Evolutionary conservation across 176 grass and related monocot species (phyloP).

Genomic region (Oryza brachyantha): DNA sequence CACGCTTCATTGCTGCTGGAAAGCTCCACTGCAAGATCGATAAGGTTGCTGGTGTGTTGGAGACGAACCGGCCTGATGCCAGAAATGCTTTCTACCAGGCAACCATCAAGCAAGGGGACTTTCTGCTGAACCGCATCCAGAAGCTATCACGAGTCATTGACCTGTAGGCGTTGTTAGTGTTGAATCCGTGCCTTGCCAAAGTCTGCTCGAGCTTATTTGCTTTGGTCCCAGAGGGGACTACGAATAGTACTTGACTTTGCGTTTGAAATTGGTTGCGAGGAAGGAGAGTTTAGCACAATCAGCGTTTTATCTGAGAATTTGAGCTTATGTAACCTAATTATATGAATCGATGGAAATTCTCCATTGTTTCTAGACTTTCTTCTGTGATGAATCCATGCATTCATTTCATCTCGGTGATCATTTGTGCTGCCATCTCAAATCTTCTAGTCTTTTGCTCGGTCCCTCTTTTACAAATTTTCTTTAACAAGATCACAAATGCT

Average conservation of each 20-base stretch:
- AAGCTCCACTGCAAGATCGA: slow-evolving; percentile 99
- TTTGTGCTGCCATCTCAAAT: background rate
- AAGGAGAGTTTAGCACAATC: background rate
- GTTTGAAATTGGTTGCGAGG: background rate
- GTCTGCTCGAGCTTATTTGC: background rate
- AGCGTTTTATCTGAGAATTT: background rate
- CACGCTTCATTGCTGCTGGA: slow-evolving; percentile 92
- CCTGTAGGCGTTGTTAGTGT: slow-evolving; percentile 44
- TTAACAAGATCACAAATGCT: no score
- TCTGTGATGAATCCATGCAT: slow-evolving; percentile 10
- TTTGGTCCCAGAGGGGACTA: background rate
- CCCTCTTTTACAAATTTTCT: no score
- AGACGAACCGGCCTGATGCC: slow-evolving; percentile 89
- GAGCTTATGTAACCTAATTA: slow-evolving; percentile 18
- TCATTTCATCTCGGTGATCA: background rate
- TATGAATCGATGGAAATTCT: background rate
- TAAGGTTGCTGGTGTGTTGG: slow-evolving; percentile 88
- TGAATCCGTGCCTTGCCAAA: background rate
- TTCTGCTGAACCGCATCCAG: slow-evolving; percentile 92
- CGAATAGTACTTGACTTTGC: background rate
- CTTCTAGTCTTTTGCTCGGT: background rate
- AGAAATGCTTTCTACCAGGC: slow-evolving; percentile 95
- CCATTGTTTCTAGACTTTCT: background rate
- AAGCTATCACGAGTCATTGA: slow-evolving; percentile 95
- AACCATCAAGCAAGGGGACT: slow-evolving; percentile 98